Evolutionary conservation across 176 grass and related monocot species (phyloP).

Genomic region (Cenchrus purpureus): DNA sequence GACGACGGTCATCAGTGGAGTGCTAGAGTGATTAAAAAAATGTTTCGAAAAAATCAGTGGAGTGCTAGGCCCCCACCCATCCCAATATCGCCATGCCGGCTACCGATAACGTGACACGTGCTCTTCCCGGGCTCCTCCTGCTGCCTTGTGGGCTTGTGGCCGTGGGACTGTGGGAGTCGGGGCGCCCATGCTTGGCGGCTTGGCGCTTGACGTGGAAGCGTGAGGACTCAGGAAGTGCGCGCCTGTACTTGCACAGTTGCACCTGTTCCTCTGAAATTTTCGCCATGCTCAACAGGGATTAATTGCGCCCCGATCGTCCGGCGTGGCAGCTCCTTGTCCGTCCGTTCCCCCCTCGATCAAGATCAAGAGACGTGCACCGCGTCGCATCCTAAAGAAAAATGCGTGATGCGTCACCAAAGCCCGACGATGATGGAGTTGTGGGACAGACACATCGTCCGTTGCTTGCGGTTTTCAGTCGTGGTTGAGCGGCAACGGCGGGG

Average conservation of each 20-base stretch:
- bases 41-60: background rate
- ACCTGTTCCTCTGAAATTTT: background rate
- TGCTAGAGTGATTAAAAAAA: background rate
- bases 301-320: background rate
- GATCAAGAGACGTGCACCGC: background rate
- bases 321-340: background rate
- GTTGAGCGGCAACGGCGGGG: slow-evolving; percentile 9
- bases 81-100: background rate
- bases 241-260: background rate
- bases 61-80: background rate
- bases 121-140: background rate
- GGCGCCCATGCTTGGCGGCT: background rate
- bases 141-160: background rate
- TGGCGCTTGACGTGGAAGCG: background rate
- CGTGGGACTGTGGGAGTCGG: background rate
- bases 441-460: background rate
- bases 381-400: background rate
- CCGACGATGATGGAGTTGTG: background rate
- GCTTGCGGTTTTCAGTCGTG: background rate
- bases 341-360: background rate
- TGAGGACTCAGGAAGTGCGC: background rate
- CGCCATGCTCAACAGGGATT: background rate
- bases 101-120: background rate
- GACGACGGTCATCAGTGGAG: background rate
- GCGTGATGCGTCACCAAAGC: too few relatives aligned